Evolutionary conservation across 2,329 filamentous ascomycete species (phyloP).

Genomic region (Colletotrichum gloeosporioides): DNA sequence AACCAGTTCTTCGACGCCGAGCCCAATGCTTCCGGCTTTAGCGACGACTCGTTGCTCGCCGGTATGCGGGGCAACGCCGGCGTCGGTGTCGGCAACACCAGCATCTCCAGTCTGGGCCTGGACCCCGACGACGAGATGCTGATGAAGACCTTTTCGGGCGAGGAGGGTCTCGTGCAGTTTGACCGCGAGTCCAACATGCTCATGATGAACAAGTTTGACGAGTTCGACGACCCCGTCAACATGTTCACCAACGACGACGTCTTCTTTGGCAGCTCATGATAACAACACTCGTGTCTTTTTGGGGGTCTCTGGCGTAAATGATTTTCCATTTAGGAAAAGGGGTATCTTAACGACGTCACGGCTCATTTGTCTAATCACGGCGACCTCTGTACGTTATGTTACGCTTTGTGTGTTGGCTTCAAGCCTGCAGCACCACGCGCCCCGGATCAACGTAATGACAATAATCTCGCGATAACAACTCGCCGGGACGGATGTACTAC

Average conservation of each 20-base stretch:
- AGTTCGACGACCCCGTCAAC: conserved; percentile 51
- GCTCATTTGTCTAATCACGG: background rate
- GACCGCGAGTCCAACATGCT: conserved; percentile 54
- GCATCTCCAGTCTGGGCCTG: conserved; percentile 30
- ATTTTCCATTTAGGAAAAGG: background rate
- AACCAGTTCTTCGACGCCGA: conserved; percentile 54
- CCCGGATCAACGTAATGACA: conserved; percentile 15
- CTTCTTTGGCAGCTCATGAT: conserved; percentile 50
- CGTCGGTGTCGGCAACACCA: conserved; percentile 2
- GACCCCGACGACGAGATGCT: conserved; percentile 52
- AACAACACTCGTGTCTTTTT: background rate
- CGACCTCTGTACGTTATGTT: conserved; percentile 12
- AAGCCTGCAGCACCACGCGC: background rate
- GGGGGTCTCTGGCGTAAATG: background rate
- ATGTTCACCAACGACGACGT: conserved; percentile 60
- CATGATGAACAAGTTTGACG: conserved; percentile 59
- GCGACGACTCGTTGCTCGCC: conserved; percentile 33
- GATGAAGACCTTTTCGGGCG: conserved; percentile 47
- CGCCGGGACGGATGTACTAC: conserved; percentile 13
- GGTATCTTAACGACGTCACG: background rate
- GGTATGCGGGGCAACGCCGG: conserved; percentile 24
- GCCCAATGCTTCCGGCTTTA: conserved; percentile 35
- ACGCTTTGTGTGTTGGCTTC: conserved; percentile 3
- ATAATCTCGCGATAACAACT: background rate
- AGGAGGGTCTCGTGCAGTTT: conserved; percentile 47